Evolutionary conservation across 2,329 filamentous ascomycete genomes (phyloP), one percentile per base, ranked within the genome.

Genomic region (Hypocrella siamensis): DNA sequence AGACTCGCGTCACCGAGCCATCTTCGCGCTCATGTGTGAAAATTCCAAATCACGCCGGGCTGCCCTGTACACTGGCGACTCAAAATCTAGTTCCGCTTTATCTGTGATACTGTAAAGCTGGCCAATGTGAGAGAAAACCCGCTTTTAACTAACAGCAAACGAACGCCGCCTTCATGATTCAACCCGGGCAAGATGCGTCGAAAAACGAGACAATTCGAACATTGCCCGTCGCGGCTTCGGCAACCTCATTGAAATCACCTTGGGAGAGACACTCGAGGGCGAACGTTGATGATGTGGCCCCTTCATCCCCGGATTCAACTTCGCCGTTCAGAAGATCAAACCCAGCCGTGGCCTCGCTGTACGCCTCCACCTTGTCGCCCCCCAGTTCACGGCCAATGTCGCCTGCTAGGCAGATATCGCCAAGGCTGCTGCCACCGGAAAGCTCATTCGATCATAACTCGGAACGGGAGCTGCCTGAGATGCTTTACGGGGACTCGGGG

Each of bases 371-470:
- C 4, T 60, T 79, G 18, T 72, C 75, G n/a, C 74, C 75, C 6
- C 69, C 75, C 1, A 69, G 68, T 14, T 81, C 77, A 28, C 67
- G 78, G 38, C 71, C 78, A 22, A 68, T 69, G 42, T 83, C 79
- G 7, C 78, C 78, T 17, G 68, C 67, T 35, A 70, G 70, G 27
- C 63, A 69, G 35, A 61, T 67, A 17, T 67, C 69, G 11, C 65
- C 71, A 4, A 69, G 68, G n/a, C 63, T 62, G 30, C 54, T 62
- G 33, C 60, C 69, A 17, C 64, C 71, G 3, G 61, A 69, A 25
- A 75, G 75, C 17, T 61, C 79, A 24, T 71, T 73, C 39, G 64
- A 63, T 19, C 55, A 56, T 19, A 53, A 56, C 11, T 47, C 54
- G 9, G 58, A 55, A 31, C 58, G 60, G 34, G 59, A 57, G 8